Base-by-base conservation (phyloP, 1,139 yeast species). In the Protomyces lactucae-debilis region DNA sequence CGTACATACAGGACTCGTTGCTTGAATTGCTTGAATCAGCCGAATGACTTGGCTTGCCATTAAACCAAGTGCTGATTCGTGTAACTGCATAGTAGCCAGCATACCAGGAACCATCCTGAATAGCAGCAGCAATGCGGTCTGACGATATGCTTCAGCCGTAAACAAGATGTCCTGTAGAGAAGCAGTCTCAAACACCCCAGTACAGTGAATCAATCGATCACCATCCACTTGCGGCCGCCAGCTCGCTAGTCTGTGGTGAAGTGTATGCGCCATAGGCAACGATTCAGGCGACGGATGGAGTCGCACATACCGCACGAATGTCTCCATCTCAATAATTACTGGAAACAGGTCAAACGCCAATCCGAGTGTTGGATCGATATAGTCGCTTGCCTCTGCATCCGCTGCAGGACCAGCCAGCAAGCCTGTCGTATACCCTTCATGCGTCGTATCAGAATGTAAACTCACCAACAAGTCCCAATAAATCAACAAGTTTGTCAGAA, bases 391-490 rank as follows among this genome's bases (percentile, higher is more conserved):
- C 35, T 59, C 53, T 18, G 52, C 57, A 16, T 59, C 63, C 21
- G 63, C 43, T 10, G 53, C 40, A 9, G 16, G 53, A 14, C 63
- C 57, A 18, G 53, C 40, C 28, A 59, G 45, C 36, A 59, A 35
- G 25, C 40, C 57, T 3, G 63, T 40, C 14, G 32, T 45, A 35
- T 59, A 59, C 10, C 57, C 63, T 14, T 59, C 63, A 21, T 59
- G 63, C 10, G 63, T 25, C 25, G 57, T 59, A 52, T 59, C 63
- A 40, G 57, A 52, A 45, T 59, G 63, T 8, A 59, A 45, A 10
- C 57, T 52, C 14, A 59, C 63, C 36, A 59, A 21, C 35, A 59
- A 52, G 23, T 59, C 63, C 63, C 63, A 59, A 35, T 59, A 59
- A 10, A 59, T 36, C n/a, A 59, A 40, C 37, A 59, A 52, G 18